These are phyloP conservation scores for Claviceps sp. DNA, from an alignment of 2,329 filamentous ascomycete genomes.

Conservation along the genomic window DNA sequence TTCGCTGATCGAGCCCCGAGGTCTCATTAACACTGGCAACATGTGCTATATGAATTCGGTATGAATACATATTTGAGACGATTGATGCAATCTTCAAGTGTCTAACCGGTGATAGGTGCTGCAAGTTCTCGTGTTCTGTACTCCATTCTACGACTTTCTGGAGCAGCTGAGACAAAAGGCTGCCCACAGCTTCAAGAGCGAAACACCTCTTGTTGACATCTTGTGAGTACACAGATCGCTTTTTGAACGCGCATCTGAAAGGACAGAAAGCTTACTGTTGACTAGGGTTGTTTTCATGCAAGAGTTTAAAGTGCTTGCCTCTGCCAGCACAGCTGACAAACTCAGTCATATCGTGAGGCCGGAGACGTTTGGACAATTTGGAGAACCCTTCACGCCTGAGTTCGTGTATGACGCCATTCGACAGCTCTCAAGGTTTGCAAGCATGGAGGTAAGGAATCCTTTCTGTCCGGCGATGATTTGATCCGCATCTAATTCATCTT, in stretches of 20 bases:
- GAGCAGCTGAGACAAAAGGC: conserved; percentile 75
- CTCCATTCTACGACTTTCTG: conserved; percentile 88
- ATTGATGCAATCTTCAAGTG: not conserved
- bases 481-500: not conserved
- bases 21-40: conserved; percentile 91
- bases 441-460: conserved; percentile 59
- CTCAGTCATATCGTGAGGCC: conserved; percentile 62
- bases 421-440: conserved; percentile 73
- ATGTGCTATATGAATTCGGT: conserved; percentile 99
- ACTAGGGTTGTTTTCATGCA: conserved; percentile 85
- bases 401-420: conserved; percentile 92
- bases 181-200: conserved; percentile 84
- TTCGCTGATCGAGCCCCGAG: conserved; percentile 79
- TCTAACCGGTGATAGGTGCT: conserved; percentile 53
- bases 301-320: conserved; percentile 77
- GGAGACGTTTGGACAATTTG: conserved; percentile 77
- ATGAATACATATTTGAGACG: conserved; percentile 25
- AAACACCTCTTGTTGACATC: conserved; percentile 85
- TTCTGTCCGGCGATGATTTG: not conserved
- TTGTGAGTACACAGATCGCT: conserved; percentile 46
- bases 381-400: conserved; percentile 82
- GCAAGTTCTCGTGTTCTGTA: conserved; percentile 87
- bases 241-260: not conserved
- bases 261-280: not conserved
- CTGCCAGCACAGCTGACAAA: conserved; percentile 60